Evolutionary conservation across 257 asterid genomes (phyloP), one percentile per base, ranked within the genome.

Genomic region (Solanum appendiculatum): DNA sequence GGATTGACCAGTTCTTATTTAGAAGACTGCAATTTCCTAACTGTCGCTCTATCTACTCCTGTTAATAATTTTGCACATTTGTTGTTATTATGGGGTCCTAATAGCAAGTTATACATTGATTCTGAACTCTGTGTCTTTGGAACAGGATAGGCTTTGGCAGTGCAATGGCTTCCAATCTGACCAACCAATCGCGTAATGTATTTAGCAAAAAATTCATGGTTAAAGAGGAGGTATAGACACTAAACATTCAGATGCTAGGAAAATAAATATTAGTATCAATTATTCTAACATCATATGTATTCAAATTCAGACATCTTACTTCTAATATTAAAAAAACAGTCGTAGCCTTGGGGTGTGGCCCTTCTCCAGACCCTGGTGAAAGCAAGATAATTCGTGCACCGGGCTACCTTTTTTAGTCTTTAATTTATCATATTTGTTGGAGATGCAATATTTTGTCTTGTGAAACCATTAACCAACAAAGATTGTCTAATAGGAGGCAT

Each of bases 151-250:
- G 98, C 83, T 95, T 96, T 72, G 90, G 94, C 78, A 93, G 94
- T 60, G 98, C 99, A 85, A 95, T 96, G 99, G 98, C 99, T 84
- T 96, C 99, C n/a, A 96, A 96, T 87, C 89, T 95, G 40, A 93
- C 95, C 78, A 96, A 96, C 90, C 99, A 96, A 88, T 92, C 98
- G 15, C 95, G 99, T 60, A 96, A 96, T 8, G 95, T 96, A 31
- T 95, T 92, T 87, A 96, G 98, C 91, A 95, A 96, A 87, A 92
- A 89, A 64, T n/a, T 96, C 85, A 93, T 96, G 98, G 87, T 86
- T 85, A 93, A 85, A 86, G 90, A 94, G 85, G 97, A 95, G 97
- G 99, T 96, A 91, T 16, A 48, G 9, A 36, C 87, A 81, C 85
- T 29, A 16, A 20, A 42, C 68, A 46, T 18, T 80, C 6, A n/a